Evolutionary conservation across 768 basidiomycete genomes (phyloP), one percentile per base, ranked within the genome.

Genomic region (Lactarius vividus): DNA sequence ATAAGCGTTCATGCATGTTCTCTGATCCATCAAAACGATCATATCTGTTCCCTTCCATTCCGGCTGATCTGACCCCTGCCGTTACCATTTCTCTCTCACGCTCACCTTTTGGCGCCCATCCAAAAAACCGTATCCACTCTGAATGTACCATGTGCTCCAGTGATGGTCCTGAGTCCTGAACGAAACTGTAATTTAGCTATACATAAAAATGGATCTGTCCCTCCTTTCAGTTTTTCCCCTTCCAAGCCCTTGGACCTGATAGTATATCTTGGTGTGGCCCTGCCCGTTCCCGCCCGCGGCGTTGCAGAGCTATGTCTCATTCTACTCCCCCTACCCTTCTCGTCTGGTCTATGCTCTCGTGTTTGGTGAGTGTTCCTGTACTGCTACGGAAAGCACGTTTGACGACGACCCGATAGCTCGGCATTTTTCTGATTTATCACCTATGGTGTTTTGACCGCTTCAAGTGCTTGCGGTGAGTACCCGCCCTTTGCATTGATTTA

Each of bases 401-500:
- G 20, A 55, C 13, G 35, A 23, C 55, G 57, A 29, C 16, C 11
- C 6, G 40, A 28, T 23, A 91, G 89, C 76, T 89, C 7, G 83
- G 81, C 1, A 71, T 71, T 3, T 92, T 92, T 72, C 79, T 92
- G 7, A 18, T 92, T 2, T 88, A 83, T 73, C 91, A 92, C 72
- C 75, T 92, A 59, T 92, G 88, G 87, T 86, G 87, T 6, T 93
- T 89, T 72, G 91, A 93, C 73, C 81, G 83, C 64, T 93, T 93
- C 79, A 83, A 81, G 70, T 92, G 89, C 73, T 73, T 92, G 61
- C 85, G 72, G 88, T 89, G 65, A 69, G 83, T 72, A n/a, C 39
- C 5, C 9, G 4, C 16, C 16, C 33, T 53, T 6, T 3, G 13
- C 0, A 15, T 20, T 52, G 8, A 29, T 46, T 31, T 28, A 33